A percentile compares a stretch with the other conserved stretches of the same genome.
phyloP scores from a whole-genome alignment of 164 flowering plant genomes.

The Macadamia integrifolia region DNA sequence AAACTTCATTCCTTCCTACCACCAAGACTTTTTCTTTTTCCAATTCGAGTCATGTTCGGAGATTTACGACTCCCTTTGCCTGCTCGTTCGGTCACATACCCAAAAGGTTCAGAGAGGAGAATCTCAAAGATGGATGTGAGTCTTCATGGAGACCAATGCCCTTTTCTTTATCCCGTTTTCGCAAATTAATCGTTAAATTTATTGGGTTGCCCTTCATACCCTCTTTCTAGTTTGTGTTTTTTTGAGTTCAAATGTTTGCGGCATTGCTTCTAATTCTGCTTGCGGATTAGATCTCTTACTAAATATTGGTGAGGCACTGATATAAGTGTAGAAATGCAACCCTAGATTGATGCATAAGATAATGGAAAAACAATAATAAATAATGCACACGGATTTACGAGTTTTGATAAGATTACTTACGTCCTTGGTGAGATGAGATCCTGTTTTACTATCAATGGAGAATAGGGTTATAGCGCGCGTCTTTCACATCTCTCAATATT shows the following conservation, averaged over 20 bases:
- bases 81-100: slow-evolving; percentile 55
- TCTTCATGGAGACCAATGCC: slow-evolving; percentile 4
- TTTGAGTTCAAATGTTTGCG: not conserved
- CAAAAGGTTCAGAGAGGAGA: slow-evolving; percentile 68
- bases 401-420: too few species aligned
- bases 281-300: too few species aligned
- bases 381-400: too few species aligned
- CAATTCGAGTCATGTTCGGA: slow-evolving; percentile 9
- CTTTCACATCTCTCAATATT: too few species aligned
- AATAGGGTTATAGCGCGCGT: too few species aligned
- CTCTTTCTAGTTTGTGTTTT: not conserved
- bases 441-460: too few species aligned
- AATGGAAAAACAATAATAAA: too few species aligned
- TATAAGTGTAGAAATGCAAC: too few species aligned
- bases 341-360: too few species aligned
- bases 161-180: not conserved
- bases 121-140: slow-evolving; percentile 81
- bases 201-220: not conserved
- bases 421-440: too few species aligned
- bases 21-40: slow-evolving; percentile 19
- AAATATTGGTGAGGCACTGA: too few species aligned
- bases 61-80: slow-evolving; percentile 30
- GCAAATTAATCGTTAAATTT: not conserved
- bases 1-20: slow-evolving; percentile 33
- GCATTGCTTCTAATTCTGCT: too few species aligned